Evolutionary conservation across 2,329 filamentous ascomycete species (phyloP).

Genomic region (Clathrospora elynae): DNA sequence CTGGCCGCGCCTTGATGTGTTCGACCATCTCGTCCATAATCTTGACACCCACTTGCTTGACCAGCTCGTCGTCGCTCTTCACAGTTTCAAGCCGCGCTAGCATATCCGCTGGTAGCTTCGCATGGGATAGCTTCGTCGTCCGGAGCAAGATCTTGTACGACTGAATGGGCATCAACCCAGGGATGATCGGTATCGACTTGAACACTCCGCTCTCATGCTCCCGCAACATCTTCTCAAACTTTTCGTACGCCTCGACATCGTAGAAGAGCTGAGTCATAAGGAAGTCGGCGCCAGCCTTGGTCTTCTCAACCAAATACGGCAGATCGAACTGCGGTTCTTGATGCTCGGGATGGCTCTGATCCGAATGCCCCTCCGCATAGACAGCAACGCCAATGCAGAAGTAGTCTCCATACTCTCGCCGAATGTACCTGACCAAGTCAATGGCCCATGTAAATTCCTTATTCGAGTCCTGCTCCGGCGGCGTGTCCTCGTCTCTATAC

Average conservation of each 20-base stretch:
- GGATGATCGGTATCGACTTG: constrained; percentile 85
- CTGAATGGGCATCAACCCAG: constrained; percentile 96
- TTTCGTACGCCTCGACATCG: constrained; percentile 79
- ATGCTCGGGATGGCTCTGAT: constrained; percentile 85
- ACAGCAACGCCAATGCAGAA: constrained; percentile 95
- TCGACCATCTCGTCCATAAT: constrained; percentile 84
- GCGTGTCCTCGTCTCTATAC: constrained; percentile 71
- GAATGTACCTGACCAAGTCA: constrained; percentile 89
- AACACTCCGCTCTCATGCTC: constrained; percentile 84
- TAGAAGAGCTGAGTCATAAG: constrained; percentile 99
- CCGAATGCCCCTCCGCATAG: constrained; percentile 93
- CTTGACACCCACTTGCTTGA: constrained; percentile 79
- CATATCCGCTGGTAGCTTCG: constrained; percentile 73
- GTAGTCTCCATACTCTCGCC: constrained; percentile 83
- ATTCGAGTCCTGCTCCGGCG: constrained; percentile 65
- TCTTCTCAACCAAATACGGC: constrained; percentile 88
- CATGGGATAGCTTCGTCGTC: constrained; percentile 93
- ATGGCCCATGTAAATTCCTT: constrained; percentile 86
- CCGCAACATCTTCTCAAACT: constrained; percentile 76
- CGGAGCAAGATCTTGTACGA: constrained; percentile 94
- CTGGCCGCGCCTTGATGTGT: constrained; percentile 69
- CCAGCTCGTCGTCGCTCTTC: constrained; percentile 78
- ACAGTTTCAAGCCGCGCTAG: constrained; percentile 72
- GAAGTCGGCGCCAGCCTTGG: constrained; percentile 89
- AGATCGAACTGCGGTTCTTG: constrained; percentile 71